Evolutionary conservation across 1,284 basidiomycete species (phyloP), one percentile per base, ranked within the genome.

Genomic region (Austroboletus novae-zelandiae): DNA sequence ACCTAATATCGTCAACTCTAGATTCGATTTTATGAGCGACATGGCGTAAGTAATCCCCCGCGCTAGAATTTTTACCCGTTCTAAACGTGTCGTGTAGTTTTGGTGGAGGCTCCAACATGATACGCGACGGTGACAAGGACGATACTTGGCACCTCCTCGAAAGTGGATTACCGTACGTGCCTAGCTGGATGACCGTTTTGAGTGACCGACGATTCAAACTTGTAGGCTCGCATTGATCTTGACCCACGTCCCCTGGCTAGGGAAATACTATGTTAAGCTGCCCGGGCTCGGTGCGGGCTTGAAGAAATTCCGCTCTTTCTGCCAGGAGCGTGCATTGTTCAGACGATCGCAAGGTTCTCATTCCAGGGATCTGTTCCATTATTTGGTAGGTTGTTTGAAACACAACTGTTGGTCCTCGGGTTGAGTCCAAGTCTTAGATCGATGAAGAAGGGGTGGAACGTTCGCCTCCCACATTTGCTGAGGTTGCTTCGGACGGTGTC

Each of bases 11-110:
- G 23, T 53, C 35, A 20, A 40, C 37, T 32, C 56, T 53, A 81
- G 82, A 37, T 80, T 77, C 51, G 83, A 84, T 59, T 76, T 84
- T 51, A 82, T 83, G 80, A 78, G 78, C 23, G 80, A 82, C 54
- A 71, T 84, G 66, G 79, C 75, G 80, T 83, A 62, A 61, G 73
- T 70, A 17, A n/a, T 40, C 45, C 43, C 30, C 40, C 15, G 27
- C 14, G n/a, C 39, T 11, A 39, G 23, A 41, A 32, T 13, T 25
- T 43, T 35, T 40, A 46, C 45, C 34, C 37, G 17, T 41, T 53
- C 54, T 57, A 41, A 53, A 45, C 32, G 34, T 51, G 40, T 40
- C 41, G 14, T 41, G 25, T 43, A 79, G 78, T 14, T 80, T 81
- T 49, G 77, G 79, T 32, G 78, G 77, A 36, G 77, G 76, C 10